Conservation (phyloP, 2,329 filamentous ascomycete species). For the Thelonectria discophora region DNA sequence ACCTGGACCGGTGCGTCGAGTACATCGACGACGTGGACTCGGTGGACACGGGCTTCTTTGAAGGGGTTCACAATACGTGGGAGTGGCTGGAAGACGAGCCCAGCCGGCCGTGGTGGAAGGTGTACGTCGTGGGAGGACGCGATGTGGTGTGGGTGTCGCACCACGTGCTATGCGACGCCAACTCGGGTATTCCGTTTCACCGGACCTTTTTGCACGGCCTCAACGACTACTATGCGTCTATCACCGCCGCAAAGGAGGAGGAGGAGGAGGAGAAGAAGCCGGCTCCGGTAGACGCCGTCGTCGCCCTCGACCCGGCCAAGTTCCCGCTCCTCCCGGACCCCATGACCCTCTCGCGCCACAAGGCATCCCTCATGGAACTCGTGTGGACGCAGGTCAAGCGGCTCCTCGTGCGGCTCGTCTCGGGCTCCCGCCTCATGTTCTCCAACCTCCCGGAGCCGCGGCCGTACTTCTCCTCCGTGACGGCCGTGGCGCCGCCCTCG, state of each 20-base stretch:
- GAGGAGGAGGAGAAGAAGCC: too few species aligned
- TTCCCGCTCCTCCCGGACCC: constrained; percentile 9
- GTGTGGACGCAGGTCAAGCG: constrained; percentile 16
- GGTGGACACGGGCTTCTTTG: constrained; percentile 15
- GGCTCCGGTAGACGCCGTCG: constrained; percentile 1
- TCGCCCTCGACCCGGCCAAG: constrained; percentile 2
- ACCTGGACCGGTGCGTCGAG: constrained; percentile 24
- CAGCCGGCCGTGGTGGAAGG: constrained; percentile 22
- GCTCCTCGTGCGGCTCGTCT: constrained; percentile 3
- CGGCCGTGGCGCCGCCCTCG: constrained; percentile 16
- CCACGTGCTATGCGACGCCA: constrained; percentile 24
- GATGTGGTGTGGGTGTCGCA: constrained; percentile 27
- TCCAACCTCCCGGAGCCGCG: constrained; percentile 13
- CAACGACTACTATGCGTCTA: constrained; percentile 1
- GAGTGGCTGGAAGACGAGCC: constrained; percentile 22
- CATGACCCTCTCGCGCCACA: constrained; percentile 8
- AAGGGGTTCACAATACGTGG: constrained; percentile 26
- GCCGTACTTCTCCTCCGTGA: constrained; percentile 22
- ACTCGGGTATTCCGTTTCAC: constrained; percentile 26
- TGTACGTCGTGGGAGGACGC: constrained; percentile 23
- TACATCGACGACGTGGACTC: constrained; percentile 16
- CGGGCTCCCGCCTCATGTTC: constrained; percentile 20
- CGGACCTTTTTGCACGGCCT: constrained; percentile 24
- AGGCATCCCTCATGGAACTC: constrained; percentile 13
- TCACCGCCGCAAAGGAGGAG: not conserved